Evolutionary conservation across 169 alveolate species (phyloP), one percentile per base, ranked within the genome.

Genomic region (Eimeria nieschulzi): DNA sequence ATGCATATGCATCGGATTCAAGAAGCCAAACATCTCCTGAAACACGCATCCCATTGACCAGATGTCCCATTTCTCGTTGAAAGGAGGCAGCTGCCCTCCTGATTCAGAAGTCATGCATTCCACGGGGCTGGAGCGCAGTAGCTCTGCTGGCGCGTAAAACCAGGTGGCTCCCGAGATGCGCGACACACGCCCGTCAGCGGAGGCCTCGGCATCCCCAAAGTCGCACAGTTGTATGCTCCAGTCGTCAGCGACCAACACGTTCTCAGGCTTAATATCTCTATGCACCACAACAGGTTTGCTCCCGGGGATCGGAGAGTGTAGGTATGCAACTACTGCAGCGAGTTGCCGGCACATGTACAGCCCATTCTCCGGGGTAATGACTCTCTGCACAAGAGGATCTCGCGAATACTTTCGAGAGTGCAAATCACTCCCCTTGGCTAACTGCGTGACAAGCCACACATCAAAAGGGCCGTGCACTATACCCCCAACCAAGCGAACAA

Each of bases 121-220:
- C 63, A 96, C 93, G 0, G 98, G 97, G 73, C 95, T 95, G 71
- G 95, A 94, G 46, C 87, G 87, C 83, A 97, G 86, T 63, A 97
- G 87, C 85, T 97, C 98, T 0, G 98, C 97, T 10, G 98, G 98
- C 33, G 98, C 98, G 91, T 97, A 97, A 56, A 96, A 94, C 98
- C 98, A 97, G 0, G 98, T 97, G 70, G 98, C 98, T 7, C 98
- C 98, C 0, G 97, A 95, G 5, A 97, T 93, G 71, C 95, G 94
- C 5, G 96, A 95, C 53, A 95, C 95, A 53, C 87, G 90, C 25
- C 97, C 98, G 78, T 94, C 95, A n/a, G 94, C 94, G 39, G 96
- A 93, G 56, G 96, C 98, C 86, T 95, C 97, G 6, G 97, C 95
- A 79, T 96, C 96, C 26, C 97, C 97, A 91, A 96, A 96, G 75